Evolutionary conservation across 2,329 filamentous ascomycete species (phyloP).

Genomic region (Calonectria pseudoreteaudii): DNA sequence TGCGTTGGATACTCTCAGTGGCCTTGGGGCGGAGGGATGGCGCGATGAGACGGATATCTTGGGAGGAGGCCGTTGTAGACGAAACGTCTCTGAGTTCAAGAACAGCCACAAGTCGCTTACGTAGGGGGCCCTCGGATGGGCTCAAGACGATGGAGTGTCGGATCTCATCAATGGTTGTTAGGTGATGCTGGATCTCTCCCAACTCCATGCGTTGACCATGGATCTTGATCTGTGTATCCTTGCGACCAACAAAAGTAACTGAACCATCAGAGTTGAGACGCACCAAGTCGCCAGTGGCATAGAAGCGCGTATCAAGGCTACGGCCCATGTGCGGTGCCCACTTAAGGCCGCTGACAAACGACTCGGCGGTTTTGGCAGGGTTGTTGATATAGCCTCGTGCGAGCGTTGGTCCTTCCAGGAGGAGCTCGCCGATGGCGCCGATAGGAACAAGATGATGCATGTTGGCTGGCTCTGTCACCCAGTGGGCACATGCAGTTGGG

Average conservation of each 20-base stretch:
- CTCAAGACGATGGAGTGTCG: slow-evolving; percentile 56
- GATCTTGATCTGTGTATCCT: slow-evolving; percentile 36
- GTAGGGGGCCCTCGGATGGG: slow-evolving; percentile 45
- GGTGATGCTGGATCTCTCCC: slow-evolving; percentile 54
- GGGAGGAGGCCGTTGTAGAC: background rate
- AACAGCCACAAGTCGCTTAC: slow-evolving; percentile 25
- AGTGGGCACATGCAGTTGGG: background rate
- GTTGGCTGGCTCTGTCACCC: background rate
- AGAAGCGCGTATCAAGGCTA: slow-evolving; percentile 37
- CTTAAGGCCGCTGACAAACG: background rate
- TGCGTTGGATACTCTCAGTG: background rate
- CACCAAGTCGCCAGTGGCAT: slow-evolving; percentile 62
- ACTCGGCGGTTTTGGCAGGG: background rate
- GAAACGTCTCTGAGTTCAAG: slow-evolving; percentile 9
- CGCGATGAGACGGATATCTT: background rate
- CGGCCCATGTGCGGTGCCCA: background rate
- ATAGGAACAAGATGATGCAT: background rate
- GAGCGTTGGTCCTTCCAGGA: background rate
- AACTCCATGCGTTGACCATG: slow-evolving; percentile 66
- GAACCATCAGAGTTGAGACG: slow-evolving; percentile 53
- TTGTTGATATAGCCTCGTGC: background rate
- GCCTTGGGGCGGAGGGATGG: background rate
- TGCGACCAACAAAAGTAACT: slow-evolving; percentile 58
- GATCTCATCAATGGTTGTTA: slow-evolving; percentile 65
- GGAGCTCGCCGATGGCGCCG: background rate